Percentiles rank a stretch among this genome's conserved stretches.
These are phyloP conservation scores for Phytophthora multivora DNA, from an alignment of 352 stramenopile species.

Conservation along the genomic window DNA sequence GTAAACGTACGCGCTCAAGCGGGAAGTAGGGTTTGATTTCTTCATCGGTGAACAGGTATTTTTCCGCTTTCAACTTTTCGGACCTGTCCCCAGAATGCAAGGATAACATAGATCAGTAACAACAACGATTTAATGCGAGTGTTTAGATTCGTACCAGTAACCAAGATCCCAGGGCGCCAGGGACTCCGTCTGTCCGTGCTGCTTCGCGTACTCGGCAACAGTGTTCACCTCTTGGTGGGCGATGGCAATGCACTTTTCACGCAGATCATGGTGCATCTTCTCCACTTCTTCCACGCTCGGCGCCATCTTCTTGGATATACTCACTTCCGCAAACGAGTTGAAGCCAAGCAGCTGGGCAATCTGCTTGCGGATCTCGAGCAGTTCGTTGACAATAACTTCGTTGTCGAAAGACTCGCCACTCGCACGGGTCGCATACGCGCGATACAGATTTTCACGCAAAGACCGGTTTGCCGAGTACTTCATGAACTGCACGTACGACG, in stretches of 20 bases:
- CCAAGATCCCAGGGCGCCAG: constrained; percentile 95
- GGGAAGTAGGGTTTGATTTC: constrained; percentile 98
- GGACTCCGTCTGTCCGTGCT: constrained; percentile 70
- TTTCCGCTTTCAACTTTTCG: constrained; percentile 95
- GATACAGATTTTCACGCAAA: constrained; percentile 94
- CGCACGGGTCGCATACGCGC: constrained; percentile 92
- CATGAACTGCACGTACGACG: constrained; percentile 96
- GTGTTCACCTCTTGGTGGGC: constrained; percentile 92
- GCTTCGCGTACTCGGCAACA: constrained; percentile 86
- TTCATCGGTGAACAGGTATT: constrained; percentile 96
- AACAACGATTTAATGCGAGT: no score
- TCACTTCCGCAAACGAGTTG: constrained; percentile 92
- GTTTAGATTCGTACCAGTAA: constrained; percentile 77
- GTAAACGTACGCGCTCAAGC: constrained; percentile 83
- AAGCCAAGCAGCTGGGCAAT: constrained; percentile 94
- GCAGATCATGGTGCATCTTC: constrained; percentile 93
- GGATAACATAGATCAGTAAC: not conserved
- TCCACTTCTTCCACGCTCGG: constrained; percentile 89
- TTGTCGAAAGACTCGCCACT: constrained; percentile 92
- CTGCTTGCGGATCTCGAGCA: constrained; percentile 92
- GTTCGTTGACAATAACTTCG: constrained; percentile 93
- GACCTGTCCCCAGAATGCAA: constrained; percentile 44
- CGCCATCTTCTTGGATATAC: constrained; percentile 97
- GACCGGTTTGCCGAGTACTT: constrained; percentile 91
- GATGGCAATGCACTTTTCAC: constrained; percentile 91